Conservation (phyloP, 805 yeast genomes). For the Peterozyma toletana region DNA sequence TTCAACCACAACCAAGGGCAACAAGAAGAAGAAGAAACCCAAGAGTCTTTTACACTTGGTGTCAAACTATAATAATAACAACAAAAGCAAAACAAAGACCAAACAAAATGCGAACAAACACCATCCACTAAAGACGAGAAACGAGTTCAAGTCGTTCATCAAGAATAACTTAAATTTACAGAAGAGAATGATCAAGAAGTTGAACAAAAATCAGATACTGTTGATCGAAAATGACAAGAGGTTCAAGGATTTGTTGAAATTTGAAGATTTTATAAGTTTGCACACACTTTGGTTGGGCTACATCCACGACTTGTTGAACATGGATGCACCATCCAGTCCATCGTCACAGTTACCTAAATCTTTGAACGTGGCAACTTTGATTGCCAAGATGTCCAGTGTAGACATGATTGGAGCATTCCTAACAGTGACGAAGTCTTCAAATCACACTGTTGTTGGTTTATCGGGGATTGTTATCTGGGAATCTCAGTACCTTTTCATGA, state of each 20-base stretch:
- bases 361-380: constrained; percentile 19
- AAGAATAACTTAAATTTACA: constrained; percentile 30
- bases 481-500: constrained; percentile 61
- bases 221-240: constrained; percentile 12
- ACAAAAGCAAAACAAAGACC: not conserved
- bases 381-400: constrained; percentile 61
- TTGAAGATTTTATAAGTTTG: constrained; percentile 15
- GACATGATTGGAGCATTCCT: constrained; percentile 77
- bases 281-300: constrained; percentile 71
- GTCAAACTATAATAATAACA: not conserved
- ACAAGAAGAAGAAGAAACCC: constrained; percentile 8
- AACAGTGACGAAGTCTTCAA: constrained; percentile 49
- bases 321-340: constrained; percentile 13
- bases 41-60: constrained; percentile 16
- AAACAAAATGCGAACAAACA: constrained; percentile 13
- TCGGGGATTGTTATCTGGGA: constrained; percentile 83
- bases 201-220: constrained; percentile 23
- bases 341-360: constrained; percentile 2
- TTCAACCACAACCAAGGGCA: constrained; percentile 9
- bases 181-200: constrained; percentile 25
- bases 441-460: constrained; percentile 49
- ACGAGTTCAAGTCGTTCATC: constrained; percentile 35
- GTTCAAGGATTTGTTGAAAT: constrained; percentile 55
- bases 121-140: constrained; percentile 21
- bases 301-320: constrained; percentile 46